These are phyloP conservation scores for Paramecium tetraurelia DNA, from an alignment of 73 alveolate genomes.

Conservation along the genomic window DNA sequence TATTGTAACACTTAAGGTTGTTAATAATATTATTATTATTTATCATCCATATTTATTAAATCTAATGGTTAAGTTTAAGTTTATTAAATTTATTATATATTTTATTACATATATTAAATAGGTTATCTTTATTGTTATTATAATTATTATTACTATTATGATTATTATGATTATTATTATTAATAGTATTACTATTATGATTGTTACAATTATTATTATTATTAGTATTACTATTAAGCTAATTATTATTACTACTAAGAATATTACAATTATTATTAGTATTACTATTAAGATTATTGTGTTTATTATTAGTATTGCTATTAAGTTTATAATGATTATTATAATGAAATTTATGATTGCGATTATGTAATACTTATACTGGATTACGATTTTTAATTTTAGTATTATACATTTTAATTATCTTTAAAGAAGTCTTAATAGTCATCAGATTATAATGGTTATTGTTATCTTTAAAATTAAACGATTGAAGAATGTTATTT, in stretches of 20 bases:
- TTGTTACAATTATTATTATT: neutral
- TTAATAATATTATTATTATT: neutral
- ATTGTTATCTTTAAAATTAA: neutral
- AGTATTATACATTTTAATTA: neutral
- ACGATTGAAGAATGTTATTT: neutral
- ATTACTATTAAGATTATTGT: too few species aligned
- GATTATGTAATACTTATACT: neutral
- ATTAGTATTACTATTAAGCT: neutral
- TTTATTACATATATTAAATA: neutral
- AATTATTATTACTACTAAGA: too few species aligned
- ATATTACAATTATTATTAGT: too few species aligned
- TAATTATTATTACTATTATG: neutral
- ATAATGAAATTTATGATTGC: neutral
- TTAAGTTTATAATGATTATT: too few species aligned
- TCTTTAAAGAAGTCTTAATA: neutral
- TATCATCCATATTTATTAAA: neutral
- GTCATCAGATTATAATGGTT: neutral
- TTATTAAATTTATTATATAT: neutral
- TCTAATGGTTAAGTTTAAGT: neutral
- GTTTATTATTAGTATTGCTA: too few species aligned
- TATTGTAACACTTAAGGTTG: neutral
- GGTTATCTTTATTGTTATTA: neutral
- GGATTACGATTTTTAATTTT: neutral
- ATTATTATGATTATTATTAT: neutral
- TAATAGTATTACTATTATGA: neutral